Conservation (phyloP, 177 flowering plant genomes). For the Vitis hybrid region DNA sequence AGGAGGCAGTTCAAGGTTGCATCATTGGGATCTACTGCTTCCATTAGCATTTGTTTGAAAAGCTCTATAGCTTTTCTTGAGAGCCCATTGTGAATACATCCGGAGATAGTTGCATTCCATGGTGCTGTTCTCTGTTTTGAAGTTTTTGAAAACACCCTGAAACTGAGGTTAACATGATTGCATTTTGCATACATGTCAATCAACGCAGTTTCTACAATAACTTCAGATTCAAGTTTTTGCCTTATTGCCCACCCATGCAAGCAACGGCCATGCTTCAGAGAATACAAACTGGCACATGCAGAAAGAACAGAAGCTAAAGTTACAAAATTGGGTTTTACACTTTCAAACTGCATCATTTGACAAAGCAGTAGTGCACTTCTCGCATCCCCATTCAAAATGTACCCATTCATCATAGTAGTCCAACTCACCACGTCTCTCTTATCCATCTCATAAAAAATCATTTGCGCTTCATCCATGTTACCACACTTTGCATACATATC, state of each 20-base stretch:
- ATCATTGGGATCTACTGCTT: slow-evolving; percentile 31
- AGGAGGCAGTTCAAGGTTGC: slow-evolving; percentile 49
- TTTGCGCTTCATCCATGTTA: slow-evolving; percentile 36
- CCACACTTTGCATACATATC: slow-evolving; percentile 60
- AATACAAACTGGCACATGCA: slow-evolving; percentile 34
- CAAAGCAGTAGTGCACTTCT: slow-evolving; percentile 35
- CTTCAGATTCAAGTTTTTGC: slow-evolving; percentile 35
- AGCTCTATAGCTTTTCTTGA: slow-evolving; percentile 39
- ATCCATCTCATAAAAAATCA: slow-evolving; percentile 35
- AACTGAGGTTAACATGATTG: slow-evolving; percentile 28
- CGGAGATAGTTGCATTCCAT: slow-evolving; percentile 56
- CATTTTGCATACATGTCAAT: slow-evolving; percentile 65
- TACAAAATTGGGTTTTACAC: slow-evolving; percentile 49
- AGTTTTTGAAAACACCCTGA: slow-evolving; percentile 32
- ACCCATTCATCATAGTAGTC: slow-evolving; percentile 55
- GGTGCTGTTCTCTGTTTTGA: slow-evolving; percentile 33
- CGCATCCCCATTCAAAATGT: slow-evolving; percentile 32
- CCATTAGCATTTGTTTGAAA: slow-evolving; percentile 47
- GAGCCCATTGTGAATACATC: slow-evolving; percentile 35
- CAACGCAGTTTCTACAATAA: slow-evolving; percentile 45
- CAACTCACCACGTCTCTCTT: slow-evolving; percentile 55
- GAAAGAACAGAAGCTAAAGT: slow-evolving; percentile 53
- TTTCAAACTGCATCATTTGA: slow-evolving; percentile 43
- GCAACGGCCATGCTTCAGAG: slow-evolving; percentile 36
- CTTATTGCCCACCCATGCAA: slow-evolving; percentile 51